Base-by-base conservation (phyloP, 2,329 filamentous ascomycete genomes). In the Bipolaris gigantea region DNA sequence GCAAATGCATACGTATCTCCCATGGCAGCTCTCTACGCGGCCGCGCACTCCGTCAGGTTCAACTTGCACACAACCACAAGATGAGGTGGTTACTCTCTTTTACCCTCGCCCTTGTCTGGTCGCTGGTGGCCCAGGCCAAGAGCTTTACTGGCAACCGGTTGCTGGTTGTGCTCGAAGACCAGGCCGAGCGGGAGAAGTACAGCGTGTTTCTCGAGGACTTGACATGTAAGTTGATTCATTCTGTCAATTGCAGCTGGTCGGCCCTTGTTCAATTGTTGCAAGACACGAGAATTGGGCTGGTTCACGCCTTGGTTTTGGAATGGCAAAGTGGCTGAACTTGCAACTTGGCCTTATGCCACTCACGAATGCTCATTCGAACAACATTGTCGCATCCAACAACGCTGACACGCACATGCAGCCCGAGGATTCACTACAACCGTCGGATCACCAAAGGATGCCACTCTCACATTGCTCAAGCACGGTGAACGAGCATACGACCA, bases 401-500 rank as follows among this genome's bases (percentile, higher is more conserved):
- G 46, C 25, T 49, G 35, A 57, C 65, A 55, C 50, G 57, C 39
- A 19, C 21, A 9, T 16, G 9, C 65, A 97, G 94, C 80, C 66
- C 86, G 94, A 73, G 93, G 92, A 62, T 97, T 89, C 76, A 80
- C 88, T 56, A 81, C 97, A 64, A 83, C 84, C 34, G 92, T 92
- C 73, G 86, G 92, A 74, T 92, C 91, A 7, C 71, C 71, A 32
- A 74, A 74, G 54, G 55, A 65, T 23, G 65, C 65, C 40, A 67
- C 65, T 27, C 90, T 97, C 66, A 83, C 85, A 47, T 82, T 99
- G 62, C 96, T 97, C 80, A 82, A 85, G 71, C 86, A 94, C 60
- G 94, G 93, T 72, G 90, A 94, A 79, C 86, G 89, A 74, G 86
- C 85, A 60, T 97, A 92, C 77, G 93, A 97, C 77, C 93, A 99